Evolutionary conservation across 2,329 filamentous ascomycete genomes (phyloP), one percentile per base, ranked within the genome.

Genomic region (Diaporthe sp.): DNA sequence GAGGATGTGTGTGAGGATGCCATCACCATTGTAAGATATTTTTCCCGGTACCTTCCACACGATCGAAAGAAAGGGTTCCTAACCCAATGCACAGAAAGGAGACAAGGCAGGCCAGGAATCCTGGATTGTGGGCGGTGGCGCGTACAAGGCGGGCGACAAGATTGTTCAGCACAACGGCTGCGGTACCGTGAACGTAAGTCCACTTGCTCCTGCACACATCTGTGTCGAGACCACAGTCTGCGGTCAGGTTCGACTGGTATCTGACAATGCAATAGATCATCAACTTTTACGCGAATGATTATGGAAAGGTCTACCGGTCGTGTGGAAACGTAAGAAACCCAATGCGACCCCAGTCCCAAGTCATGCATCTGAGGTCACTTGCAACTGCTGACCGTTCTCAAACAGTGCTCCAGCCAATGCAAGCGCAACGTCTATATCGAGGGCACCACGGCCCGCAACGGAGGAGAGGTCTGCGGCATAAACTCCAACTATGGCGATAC

Each of bases 401-500:
- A 31, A 60, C 13, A 71, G 68, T 75, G 73, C 67, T 72, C 49
- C 25, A 72, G 57, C 63, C 81, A 82, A 51, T 84, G 85, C 77
- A 84, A 84, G 74, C 83, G 87, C 28, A 87, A 86, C 77, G 85
- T 88, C 44, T 83, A 87, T 76, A 82, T 88, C 37, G 82, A 85
- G 76, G 84, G 84, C 5, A 80, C 82, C 6, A 82, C 83, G 13
- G 86, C 85, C 13, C 80, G 78, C 37, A 78, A 47, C 13, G 61
- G 61, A 12, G 42, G 39, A 12, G 63, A 68, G n/a, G 17, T 68
- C 22, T 47, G 42, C 25, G 63, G 63, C n/a, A 74, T 74, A 39
- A 74, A 74, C 65, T 47, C 65, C 10, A 74, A 74, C 65, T 74
- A 74, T 28, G 73, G 73, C 13, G 84, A 86, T 31, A 80, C 83